Evolutionary conservation across 2,329 filamentous ascomycete species (phyloP).

Genomic region (Thelonectria blattea): DNA sequence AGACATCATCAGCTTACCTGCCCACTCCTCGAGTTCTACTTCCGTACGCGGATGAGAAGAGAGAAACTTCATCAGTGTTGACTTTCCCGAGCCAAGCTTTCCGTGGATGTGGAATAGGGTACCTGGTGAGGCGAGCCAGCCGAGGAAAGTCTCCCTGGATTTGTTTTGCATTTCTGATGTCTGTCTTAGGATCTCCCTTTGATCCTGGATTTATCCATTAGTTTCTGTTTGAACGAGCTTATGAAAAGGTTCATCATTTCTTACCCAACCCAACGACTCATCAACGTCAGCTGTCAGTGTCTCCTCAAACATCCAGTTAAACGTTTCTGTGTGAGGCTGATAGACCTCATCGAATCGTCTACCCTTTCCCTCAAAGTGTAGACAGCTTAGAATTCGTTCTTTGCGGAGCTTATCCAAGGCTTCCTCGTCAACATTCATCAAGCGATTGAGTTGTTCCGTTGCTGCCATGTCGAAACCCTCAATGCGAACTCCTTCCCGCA

Average conservation of each 20-base stretch:
- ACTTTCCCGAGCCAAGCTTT: slow-evolving; percentile 51
- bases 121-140: too few species aligned
- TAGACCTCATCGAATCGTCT: not conserved
- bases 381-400: not conserved
- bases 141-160: too few species aligned
- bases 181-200: too few species aligned
- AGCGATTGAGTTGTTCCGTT: not conserved
- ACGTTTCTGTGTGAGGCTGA: not conserved
- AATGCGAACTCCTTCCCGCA: not conserved
- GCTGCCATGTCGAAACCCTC: not conserved
- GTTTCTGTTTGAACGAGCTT: too few species aligned
- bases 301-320: not conserved
- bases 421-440: not conserved
- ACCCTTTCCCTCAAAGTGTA: not conserved
- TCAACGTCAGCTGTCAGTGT: too few species aligned
- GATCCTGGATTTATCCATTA: too few species aligned
- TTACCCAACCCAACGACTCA: too few species aligned
- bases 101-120: slow-evolving; percentile 37
- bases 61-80: slow-evolving; percentile 49
- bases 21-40: slow-evolving; percentile 39
- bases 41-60: slow-evolving; percentile 25
- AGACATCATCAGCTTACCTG: slow-evolving; percentile 2
- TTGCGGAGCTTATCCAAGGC: not conserved
- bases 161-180: too few species aligned
- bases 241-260: too few species aligned